Percentiles rank a stretch among this genome's conserved stretches.
These are phyloP conservation scores for Xerocomus spinulosus DNA, from an alignment of 768 basidiomycete species.

Conservation along the genomic window DNA sequence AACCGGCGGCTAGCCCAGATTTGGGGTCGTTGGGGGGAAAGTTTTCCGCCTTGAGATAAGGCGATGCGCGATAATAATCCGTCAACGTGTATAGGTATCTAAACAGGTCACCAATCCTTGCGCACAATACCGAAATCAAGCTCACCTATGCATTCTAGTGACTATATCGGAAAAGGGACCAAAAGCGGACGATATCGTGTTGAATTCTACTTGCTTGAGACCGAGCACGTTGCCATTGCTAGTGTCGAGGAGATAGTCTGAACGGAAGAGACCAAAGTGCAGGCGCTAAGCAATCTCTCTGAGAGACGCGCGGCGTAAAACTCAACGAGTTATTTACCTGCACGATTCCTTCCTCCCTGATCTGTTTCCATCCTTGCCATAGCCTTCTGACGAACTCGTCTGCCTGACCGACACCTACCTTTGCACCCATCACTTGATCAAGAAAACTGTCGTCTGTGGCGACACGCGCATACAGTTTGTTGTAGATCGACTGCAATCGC, in stretches of 20 bases:
- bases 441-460: conserved; percentile 77
- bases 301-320: conserved; percentile 1
- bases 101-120: neutral
- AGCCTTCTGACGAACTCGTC: conserved; percentile 84
- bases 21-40: conserved; percentile 74
- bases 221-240: conserved; percentile 31
- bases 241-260: conserved; percentile 86
- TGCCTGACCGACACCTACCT: conserved; percentile 69
- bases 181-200: conserved; percentile 92
- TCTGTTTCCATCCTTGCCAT: conserved; percentile 80
- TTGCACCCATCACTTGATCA: conserved; percentile 79
- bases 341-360: conserved; percentile 58
- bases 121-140: conserved; percentile 1
- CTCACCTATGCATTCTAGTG: conserved; percentile 80
- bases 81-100: conserved; percentile 70
- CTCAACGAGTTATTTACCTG: conserved; percentile 39
- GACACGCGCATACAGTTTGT: conserved; percentile 79
- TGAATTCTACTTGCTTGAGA: conserved; percentile 97
- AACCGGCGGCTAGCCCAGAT: conserved; percentile 63
- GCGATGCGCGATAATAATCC: conserved; percentile 58
- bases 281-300: conserved; percentile 47
- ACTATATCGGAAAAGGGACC: conserved; percentile 68
- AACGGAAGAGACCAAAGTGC: conserved; percentile 88
- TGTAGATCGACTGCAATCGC: conserved; percentile 71
- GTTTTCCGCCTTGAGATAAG: conserved; percentile 47